These are phyloP conservation scores for Syzygium aromaticum DNA, from an alignment of 345 rosid species.

Conservation along the genomic window DNA sequence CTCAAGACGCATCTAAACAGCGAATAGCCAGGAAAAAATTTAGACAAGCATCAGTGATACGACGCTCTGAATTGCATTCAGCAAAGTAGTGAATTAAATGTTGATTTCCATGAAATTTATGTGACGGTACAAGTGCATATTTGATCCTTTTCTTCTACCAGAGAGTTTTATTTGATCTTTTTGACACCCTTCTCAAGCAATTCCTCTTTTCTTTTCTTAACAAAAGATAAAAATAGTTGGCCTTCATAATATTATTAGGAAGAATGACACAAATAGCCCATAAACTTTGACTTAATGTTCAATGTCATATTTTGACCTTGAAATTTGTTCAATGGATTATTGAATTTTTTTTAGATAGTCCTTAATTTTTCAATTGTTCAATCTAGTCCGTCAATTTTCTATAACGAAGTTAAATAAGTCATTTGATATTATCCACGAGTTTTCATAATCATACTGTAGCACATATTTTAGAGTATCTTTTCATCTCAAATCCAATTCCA, in stretches of 20 bases:
- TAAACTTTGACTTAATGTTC: not conserved
- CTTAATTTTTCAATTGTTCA: not conserved
- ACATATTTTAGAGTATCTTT: not conserved
- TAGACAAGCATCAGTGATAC: not conserved
- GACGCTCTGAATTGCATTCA: not conserved
- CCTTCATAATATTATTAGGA: not conserved
- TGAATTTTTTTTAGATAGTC: not conserved
- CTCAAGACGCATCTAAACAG: not conserved
- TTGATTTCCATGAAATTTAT: not conserved
- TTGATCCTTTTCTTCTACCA: not conserved
- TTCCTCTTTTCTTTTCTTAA: not conserved
- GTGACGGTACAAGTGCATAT: not conserved
- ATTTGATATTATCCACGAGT: not conserved
- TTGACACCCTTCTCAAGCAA: not conserved
- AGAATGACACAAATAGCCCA: not conserved
- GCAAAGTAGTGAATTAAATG: not conserved
- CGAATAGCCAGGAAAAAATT: not conserved
- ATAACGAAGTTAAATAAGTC: not conserved
- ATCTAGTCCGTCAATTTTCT: not conserved
- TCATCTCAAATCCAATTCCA: too few relatives aligned
- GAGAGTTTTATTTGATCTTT: not conserved
- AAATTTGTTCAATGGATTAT: not conserved
- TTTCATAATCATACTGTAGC: not conserved
- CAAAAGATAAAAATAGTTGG: not conserved
- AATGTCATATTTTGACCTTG: not conserved